Conservation (phyloP, 2,329 filamentous ascomycete species). For the Venturia pyrina region DNA sequence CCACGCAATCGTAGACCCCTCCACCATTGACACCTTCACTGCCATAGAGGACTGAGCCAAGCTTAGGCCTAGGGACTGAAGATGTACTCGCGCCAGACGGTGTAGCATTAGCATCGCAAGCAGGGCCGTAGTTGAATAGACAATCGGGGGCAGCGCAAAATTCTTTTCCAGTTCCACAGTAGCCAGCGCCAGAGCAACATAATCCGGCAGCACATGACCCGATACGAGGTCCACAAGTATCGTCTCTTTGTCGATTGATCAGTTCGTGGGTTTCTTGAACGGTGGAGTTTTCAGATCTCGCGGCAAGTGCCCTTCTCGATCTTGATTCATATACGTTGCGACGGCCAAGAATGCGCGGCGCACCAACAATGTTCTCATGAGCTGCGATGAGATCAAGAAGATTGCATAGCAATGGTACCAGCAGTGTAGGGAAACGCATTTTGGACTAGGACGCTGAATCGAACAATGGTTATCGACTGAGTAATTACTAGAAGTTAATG, state of each 20-base stretch:
- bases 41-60: constrained; percentile 48
- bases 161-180: constrained; percentile 44
- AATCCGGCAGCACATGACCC: constrained; percentile 11
- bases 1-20: constrained; percentile 47
- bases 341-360: background rate
- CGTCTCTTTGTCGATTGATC: background rate
- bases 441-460: background rate
- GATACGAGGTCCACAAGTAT: constrained; percentile 8
- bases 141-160: constrained; percentile 55
- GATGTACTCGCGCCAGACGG: constrained; percentile 47
- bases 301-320: background rate
- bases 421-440: background rate
- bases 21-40: constrained; percentile 41
- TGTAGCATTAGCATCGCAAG: constrained; percentile 49
- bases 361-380: background rate
- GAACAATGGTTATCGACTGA: background rate
- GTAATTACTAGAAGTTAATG: background rate
- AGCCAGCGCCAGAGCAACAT: constrained; percentile 22
- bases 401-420: background rate
- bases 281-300: background rate
- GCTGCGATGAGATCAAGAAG: background rate
- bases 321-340: background rate
- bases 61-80: constrained; percentile 39
- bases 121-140: constrained; percentile 49
- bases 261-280: background rate